Evolutionary conservation across 2,329 filamentous ascomycete species (phyloP).

Genomic region (Pestalotiopsis sp.): DNA sequence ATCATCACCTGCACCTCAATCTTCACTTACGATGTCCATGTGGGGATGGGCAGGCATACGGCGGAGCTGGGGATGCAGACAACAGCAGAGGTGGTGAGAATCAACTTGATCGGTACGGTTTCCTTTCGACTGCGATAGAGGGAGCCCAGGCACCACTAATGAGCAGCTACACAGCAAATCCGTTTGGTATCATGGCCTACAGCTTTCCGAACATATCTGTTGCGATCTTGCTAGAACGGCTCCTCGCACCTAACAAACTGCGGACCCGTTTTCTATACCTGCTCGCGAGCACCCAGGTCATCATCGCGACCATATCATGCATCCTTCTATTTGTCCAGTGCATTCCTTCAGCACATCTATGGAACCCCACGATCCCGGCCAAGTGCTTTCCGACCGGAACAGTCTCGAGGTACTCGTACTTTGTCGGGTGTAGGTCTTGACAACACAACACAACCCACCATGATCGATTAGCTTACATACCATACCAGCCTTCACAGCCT

Average conservation of each 20-base stretch:
- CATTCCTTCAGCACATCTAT: slow-evolving; percentile 11
- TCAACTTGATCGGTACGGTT: slow-evolving; percentile 9
- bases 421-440: slow-evolving; percentile 12
- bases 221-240: slow-evolving; percentile 11
- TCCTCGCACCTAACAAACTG: background rate
- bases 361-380: slow-evolving; percentile 14
- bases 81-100: slow-evolving; percentile 9
- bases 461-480: background rate
- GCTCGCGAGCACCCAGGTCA: slow-evolving; percentile 5
- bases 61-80: background rate
- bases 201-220: slow-evolving; percentile 15
- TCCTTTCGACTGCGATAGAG: background rate
- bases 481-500: slow-evolving; percentile 12
- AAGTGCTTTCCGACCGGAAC: slow-evolving; percentile 6
- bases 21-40: slow-evolving; percentile 14
- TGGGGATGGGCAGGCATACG: slow-evolving; percentile 14
- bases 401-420: slow-evolving; percentile 13
- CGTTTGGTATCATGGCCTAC: slow-evolving; percentile 15
- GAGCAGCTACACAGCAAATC: background rate
- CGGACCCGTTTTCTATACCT: slow-evolving; percentile 11
- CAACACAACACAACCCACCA: background rate
- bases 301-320: slow-evolving; percentile 10
- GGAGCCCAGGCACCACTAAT: background rate
- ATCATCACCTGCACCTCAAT: slow-evolving; percentile 12
- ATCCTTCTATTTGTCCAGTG: slow-evolving; percentile 15